Evolutionary conservation across 148 eudicot species (phyloP).

Genomic region (Agrostemma githago): DNA sequence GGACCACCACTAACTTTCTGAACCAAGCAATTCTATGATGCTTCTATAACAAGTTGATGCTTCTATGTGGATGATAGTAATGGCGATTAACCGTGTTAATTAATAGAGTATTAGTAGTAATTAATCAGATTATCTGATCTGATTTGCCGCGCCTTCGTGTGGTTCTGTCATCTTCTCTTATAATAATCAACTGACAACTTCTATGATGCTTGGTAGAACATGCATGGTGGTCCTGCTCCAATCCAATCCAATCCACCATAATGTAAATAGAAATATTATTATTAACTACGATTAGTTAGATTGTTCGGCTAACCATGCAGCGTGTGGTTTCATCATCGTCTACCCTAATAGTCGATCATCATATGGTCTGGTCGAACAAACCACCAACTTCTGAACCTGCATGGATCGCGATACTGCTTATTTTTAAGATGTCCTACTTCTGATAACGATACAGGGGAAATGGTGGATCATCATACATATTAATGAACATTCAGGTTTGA

Average conservation of each 20-base stretch:
- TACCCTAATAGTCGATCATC: background rate
- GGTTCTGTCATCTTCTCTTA: background rate
- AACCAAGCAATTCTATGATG: background rate
- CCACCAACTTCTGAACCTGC: no score
- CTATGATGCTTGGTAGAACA: no score
- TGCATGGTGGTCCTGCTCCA: no score
- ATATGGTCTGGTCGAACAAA: no score
- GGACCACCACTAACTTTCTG: no score
- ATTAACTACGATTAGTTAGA: background rate
- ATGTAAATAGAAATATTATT: background rate
- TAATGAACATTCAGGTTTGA: no score
- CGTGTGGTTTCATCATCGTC: background rate
- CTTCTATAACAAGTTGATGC: background rate
- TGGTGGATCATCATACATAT: no score
- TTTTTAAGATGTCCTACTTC: no score
- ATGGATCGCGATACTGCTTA: no score
- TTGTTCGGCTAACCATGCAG: background rate
- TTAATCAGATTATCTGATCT: background rate
- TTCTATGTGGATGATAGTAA: background rate
- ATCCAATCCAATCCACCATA: no score
- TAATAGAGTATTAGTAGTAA: background rate
- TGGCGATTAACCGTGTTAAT: background rate
- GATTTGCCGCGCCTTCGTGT: constrained; percentile 3
- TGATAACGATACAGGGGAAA: no score
- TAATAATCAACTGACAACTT: background rate